Base-by-base conservation (phyloP, 441 rosid species). In the Gossypium gossypioides region DNA sequence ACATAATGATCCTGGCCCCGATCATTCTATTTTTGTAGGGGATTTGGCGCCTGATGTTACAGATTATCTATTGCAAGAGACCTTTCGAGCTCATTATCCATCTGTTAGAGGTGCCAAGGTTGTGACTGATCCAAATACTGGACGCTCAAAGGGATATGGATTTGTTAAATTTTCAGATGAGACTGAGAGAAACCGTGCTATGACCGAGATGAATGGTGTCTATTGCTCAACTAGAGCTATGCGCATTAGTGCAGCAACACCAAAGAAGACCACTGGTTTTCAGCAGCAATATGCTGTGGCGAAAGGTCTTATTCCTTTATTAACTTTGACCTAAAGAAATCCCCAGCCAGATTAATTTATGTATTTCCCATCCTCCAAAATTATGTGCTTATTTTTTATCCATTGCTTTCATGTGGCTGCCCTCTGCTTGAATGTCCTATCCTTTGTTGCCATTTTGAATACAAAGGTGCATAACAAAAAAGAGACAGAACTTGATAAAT, bases 81-180 rank as follows among this genome's bases (percentile, higher is more conserved):
- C 97, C 0, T 94, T 94, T 78, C 88, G 96, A 69, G 83, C 79
- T 73, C 89, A 84, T 58, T 94, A 90, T 80, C 84, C 89, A 34
- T 90, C 99, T 4, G 96, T 94, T 73, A 84, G 92, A 86, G 99
- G 97, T 72, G 99, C 99, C 69, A 94, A 94, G 89, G 99, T 94
- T 77, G 99, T 92, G 21, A 92, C 91, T 73, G 97, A 94, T 82
- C 91, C 97, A 1, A 86, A 80, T 68, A 93, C 97, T 3, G 98
- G 98, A 16, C 91, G 97, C n/a, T 90, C 97, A 1, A 92, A 92
- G 81, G 99, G 99, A 71, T 92, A 94, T 69, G 99, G 97, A 3
- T 94, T 94, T 70, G 97, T 94, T 13, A 94, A 92, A 55, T 94
- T 94, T 79, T 84, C 85, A 0, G 97, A 94, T 73, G 97, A 94